Base-by-base conservation (phyloP, 768 basidiomycete genomes). In the Holtermanniella nyarrowii region DNA sequence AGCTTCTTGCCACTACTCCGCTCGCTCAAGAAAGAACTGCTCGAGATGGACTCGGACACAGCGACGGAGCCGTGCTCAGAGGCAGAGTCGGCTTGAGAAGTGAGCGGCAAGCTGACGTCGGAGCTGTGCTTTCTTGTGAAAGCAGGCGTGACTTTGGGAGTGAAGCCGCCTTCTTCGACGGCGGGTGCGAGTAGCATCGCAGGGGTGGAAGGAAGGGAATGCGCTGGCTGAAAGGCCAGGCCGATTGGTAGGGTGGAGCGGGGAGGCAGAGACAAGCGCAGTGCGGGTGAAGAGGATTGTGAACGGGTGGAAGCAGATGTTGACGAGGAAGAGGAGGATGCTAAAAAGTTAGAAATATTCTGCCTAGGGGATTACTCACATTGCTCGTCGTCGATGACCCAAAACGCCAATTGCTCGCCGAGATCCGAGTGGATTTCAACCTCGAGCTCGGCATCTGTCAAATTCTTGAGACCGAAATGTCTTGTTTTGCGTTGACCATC, bases 221-320 rank as follows among this genome's bases (percentile, higher is more conserved):
- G 50, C 4, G 59, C 49, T 3, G 65, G 60, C 39, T 60, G 58
- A 43, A 66, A 66, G 1, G 65, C 54, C 52, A 66, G 58, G 48
- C 50, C 61, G 42, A 66, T 50, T 23, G 55, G 50, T 4, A 26
- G n/a, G 18, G 54, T 49, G 21, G 65, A 47, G 14, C n/a, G 14
- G 1, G 65, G 46, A 0, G 56, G 44, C 4, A 66, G 51, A 27
- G 47, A 50, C 31, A 59, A 26, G 27, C 42, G 41, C 26, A 62
- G 31, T 5, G 55, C 25, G 7, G 56, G 16, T 1, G 57, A 47
- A 12, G 60, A 44, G 26, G 25, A 47, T 16, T 55, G 59, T 1
- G 54, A 57, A 7, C 10, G 31, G 5, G 46, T 37, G 21, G 60
- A 57, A 18, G 54, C 48, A 4, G 56, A 59, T 13, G 55, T 58